These are phyloP conservation scores for Candida manassasensis DNA, from an alignment of 805 yeast species.

Conservation along the genomic window DNA sequence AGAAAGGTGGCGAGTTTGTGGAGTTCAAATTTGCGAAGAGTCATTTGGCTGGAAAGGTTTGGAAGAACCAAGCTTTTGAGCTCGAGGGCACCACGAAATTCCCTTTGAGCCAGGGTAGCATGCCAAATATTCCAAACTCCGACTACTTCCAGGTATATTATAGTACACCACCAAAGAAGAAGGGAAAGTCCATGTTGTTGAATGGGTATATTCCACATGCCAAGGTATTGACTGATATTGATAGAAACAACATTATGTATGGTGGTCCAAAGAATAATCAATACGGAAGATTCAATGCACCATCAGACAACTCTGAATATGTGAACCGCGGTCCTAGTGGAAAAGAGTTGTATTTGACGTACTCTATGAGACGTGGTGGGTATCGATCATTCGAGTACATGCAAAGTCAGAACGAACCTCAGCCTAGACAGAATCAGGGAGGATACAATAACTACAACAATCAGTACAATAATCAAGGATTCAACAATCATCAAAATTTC, in stretches of 20 bases:
- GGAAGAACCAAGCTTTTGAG: conserved; percentile 29
- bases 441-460: conserved; percentile 10
- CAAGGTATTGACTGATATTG: conserved; percentile 61
- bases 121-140: conserved; percentile 39
- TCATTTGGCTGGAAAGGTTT: conserved; percentile 57
- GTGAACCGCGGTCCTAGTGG: conserved; percentile 40
- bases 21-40: conserved; percentile 46
- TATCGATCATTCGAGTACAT: conserved; percentile 22
- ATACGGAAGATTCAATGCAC: conserved; percentile 25
- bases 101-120: conserved; percentile 46
- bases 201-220: conserved; percentile 69
- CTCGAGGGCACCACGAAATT: conserved; percentile 32
- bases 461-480: conserved; percentile 9
- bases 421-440: conserved; percentile 16
- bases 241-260: conserved; percentile 55
- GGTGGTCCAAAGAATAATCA: conserved; percentile 29
- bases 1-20: conserved; percentile 28
- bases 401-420: conserved; percentile 8
- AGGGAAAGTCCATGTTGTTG: conserved; percentile 77
- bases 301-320: conserved; percentile 30
- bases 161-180: conserved; percentile 53
- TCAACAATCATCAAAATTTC: conserved; percentile 7
- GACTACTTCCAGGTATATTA: conserved; percentile 47
- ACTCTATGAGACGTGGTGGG: conserved; percentile 36
- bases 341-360: conserved; percentile 24